phyloP scores from a whole-genome alignment of 108 stramenopile species.

The Nitzschia sp. region DNA sequence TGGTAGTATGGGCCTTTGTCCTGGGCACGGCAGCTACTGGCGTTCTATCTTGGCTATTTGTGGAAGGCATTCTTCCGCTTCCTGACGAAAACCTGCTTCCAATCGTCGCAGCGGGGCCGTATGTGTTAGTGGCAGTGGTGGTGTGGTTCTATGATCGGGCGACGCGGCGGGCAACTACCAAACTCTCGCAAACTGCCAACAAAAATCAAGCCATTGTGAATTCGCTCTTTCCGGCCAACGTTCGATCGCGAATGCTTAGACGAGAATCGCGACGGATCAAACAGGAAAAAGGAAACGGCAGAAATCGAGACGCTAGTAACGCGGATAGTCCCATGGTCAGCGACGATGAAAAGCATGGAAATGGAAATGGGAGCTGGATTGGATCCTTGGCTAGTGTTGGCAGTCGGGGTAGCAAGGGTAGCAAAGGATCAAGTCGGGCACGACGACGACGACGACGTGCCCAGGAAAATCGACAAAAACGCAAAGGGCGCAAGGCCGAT shows the following conservation, averaged over 20 bases:
- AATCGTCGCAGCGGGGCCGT: background rate
- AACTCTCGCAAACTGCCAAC: background rate
- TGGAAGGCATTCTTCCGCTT: background rate
- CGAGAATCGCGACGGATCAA: background rate
- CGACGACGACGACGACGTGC: background rate
- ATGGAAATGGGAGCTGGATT: background rate
- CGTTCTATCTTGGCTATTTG: background rate
- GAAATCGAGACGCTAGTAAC: background rate
- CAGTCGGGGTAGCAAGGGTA: background rate
- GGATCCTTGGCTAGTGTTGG: background rate
- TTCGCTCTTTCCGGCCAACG: slow-evolving; percentile 24
- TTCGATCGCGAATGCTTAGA: slow-evolving; percentile 26
- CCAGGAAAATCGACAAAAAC: background rate
- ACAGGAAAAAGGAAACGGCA: background rate
- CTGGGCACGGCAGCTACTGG: background rate
- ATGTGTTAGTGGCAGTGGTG: background rate
- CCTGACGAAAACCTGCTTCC: background rate
- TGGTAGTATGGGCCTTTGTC: background rate
- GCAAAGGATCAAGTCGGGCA: background rate
- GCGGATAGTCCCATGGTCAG: background rate
- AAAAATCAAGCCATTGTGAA: slow-evolving; percentile 19
- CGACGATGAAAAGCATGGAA: background rate
- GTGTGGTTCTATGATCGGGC: background rate
- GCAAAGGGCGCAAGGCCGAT: background rate
- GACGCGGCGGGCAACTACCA: background rate